Evolutionary conservation across 345 rosid species (phyloP).

Genomic region (Streptanthus diversifolius): DNA sequence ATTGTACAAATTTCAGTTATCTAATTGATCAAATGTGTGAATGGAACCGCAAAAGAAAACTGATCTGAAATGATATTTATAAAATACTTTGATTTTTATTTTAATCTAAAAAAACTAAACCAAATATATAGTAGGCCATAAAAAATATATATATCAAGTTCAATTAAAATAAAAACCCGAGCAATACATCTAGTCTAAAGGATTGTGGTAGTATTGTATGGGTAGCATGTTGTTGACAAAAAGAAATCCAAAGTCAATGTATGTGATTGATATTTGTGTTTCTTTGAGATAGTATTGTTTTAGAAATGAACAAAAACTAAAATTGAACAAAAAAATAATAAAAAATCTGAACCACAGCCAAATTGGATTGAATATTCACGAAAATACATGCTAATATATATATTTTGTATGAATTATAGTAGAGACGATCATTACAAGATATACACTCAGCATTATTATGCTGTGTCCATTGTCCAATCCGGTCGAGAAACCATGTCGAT

Average conservation of each 20-base stretch:
- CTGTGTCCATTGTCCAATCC: background rate
- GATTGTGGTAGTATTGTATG: background rate
- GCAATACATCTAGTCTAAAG: background rate
- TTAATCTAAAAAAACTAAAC: no score
- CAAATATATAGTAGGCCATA: no score
- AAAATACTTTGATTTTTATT: background rate
- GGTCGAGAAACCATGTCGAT: conserved; percentile 22
- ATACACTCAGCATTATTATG: background rate
- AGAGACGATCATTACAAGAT: conserved; percentile 15
- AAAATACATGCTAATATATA: background rate
- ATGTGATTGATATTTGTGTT: background rate
- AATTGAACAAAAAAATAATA: no score
- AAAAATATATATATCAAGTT: no score
- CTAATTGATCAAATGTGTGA: background rate
- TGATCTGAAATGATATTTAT: background rate
- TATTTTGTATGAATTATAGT: background rate
- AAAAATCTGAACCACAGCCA: conserved; percentile 16
- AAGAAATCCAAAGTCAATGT: background rate
- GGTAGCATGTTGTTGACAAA: background rate
- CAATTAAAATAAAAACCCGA: no score
- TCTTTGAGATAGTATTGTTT: background rate
- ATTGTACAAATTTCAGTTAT: background rate
- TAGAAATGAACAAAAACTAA: background rate
- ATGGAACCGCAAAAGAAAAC: background rate
- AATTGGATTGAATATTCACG: background rate